These are phyloP conservation scores for Naganishia vishniacii DNA, from an alignment of 768 basidiomycete species.

Conservation along the genomic window DNA sequence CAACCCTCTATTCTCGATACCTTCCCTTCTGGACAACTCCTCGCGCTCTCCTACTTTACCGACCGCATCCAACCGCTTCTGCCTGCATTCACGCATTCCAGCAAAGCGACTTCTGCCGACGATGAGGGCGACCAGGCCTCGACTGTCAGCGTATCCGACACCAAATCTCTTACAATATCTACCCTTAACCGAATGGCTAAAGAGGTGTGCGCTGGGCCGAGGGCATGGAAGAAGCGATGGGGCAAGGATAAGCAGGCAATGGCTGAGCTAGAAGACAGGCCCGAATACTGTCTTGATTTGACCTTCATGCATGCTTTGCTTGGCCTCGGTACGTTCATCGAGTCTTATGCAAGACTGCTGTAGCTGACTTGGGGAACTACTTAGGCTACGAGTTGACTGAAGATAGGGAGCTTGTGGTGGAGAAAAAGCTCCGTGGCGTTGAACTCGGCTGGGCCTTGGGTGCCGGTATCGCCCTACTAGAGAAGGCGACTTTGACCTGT, in stretches of 20 bases:
- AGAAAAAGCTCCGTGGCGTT: slow-evolving; percentile 79
- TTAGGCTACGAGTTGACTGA: slow-evolving; percentile 85
- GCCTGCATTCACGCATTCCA: slow-evolving; percentile 30
- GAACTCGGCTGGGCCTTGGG: slow-evolving; percentile 93
- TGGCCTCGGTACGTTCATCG: slow-evolving; percentile 51
- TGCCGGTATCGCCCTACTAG: slow-evolving; percentile 53
- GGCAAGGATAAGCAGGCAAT: slow-evolving; percentile 52
- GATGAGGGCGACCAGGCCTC: slow-evolving; percentile 27
- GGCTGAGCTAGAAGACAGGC: slow-evolving; percentile 69
- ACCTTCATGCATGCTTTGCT: slow-evolving; percentile 90
- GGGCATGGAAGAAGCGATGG: slow-evolving; percentile 55
- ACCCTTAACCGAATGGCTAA: slow-evolving; percentile 63
- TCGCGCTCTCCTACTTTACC: slow-evolving; percentile 96
- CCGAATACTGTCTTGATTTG: slow-evolving; percentile 92
- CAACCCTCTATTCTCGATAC: slow-evolving; percentile 86
- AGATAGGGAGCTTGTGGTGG: slow-evolving; percentile 60
- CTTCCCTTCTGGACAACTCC: slow-evolving; percentile 75
- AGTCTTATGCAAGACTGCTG: not conserved
- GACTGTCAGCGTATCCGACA: slow-evolving; percentile 36
- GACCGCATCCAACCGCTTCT: slow-evolving; percentile 82
- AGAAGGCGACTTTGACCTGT: slow-evolving; percentile 46
- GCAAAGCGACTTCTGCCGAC: slow-evolving; percentile 5
- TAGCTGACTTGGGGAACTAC: too few relatives aligned
- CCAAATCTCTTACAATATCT: slow-evolving; percentile 53
- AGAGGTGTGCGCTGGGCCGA: slow-evolving; percentile 66